Evolutionary conservation across 371 early-diverging fungal species (phyloP), one percentile per base, ranked within the genome.

Genomic region (Mycotypha africana): DNA sequence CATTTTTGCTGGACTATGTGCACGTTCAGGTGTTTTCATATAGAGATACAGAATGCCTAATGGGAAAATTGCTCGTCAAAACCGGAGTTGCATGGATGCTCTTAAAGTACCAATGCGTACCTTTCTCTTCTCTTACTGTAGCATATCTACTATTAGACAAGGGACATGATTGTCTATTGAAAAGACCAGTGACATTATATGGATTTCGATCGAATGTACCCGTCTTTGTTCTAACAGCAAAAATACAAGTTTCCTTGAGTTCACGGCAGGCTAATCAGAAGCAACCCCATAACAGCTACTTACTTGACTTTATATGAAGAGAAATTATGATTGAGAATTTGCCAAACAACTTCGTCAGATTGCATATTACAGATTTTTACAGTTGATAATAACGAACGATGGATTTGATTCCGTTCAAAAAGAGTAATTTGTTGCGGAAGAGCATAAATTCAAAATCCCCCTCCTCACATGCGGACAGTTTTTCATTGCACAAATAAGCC

Each of bases 91-190:
- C n/a, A n/a, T n/a, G n/a, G n/a, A n/a, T n/a, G n/a, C n/a, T n/a
- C n/a, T n/a, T n/a, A n/a, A n/a, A n/a, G n/a, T n/a, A n/a, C n/a
- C n/a, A n/a, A n/a, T n/a, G n/a, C n/a, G 54, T 70, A 66, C 93
- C 96, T 24, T 92, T 74, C 32, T 78, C 70, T 60, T 97, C 98
- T 58, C 97, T 87, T 30, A 99, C 85, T 3, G 99, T 99, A 16
- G 99, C 99, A 70, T 99, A 99, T 57, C 90, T 84, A 43, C 87
- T 85, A 77, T 99, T 99, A 42, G 99, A 97, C 52, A 99, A 76
- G 12, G 99, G 99, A 68, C 99, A 99, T 9, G 94, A 91, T 58
- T 88, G 89, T 31, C 93, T 82, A 71, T 89, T 92, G 81, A 99
- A 99, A 19, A 97, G 81, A 35, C 99, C 99, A 7, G 99, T 95